phyloP scores from a whole-genome alignment of 208 protist genomes.

The Crithidia expoeki region DNA sequence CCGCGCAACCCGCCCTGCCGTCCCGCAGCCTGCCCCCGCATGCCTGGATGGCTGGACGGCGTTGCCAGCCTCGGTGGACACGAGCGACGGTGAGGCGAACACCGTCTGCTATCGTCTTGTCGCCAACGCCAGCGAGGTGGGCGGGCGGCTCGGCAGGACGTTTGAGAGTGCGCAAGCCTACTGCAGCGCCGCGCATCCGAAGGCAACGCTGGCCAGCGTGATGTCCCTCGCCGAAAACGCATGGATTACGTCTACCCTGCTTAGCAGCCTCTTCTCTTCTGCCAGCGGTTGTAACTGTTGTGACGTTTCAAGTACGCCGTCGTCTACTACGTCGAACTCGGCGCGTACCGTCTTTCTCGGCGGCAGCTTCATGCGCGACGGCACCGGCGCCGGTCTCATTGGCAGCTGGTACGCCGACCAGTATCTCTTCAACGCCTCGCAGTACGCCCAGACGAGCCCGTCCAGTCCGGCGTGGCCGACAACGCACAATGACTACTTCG shows the following conservation, averaged over 20 bases:
- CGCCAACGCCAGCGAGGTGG: constrained; percentile 32
- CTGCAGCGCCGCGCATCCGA: constrained; percentile 52
- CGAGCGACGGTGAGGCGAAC: constrained; percentile 23
- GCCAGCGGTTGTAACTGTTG: background rate
- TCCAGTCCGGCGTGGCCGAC: constrained; percentile 75
- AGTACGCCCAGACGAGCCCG: constrained; percentile 28
- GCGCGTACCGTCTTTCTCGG: constrained; percentile 49
- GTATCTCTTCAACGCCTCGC: constrained; percentile 42
- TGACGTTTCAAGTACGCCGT: background rate
- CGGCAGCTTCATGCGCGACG: constrained; percentile 49
- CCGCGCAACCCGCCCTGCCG: constrained; percentile 30
- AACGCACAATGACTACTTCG: constrained; percentile 42
- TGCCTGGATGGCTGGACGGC: constrained; percentile 60
- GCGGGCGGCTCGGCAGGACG: constrained; percentile 37
- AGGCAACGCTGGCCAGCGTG: constrained; percentile 53
- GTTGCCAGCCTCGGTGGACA: constrained; percentile 32
- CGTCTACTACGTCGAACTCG: constrained; percentile 6
- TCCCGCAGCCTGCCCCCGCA: constrained; percentile 39
- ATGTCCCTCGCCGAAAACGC: constrained; percentile 42
- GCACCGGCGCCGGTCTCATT: constrained; percentile 39
- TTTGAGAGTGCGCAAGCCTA: constrained; percentile 32
- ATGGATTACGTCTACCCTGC: constrained; percentile 43
- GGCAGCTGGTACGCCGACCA: constrained; percentile 59
- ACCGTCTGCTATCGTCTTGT: constrained; percentile 60
- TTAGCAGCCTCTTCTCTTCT: constrained; percentile 8